These are phyloP conservation scores for Marchantia paleacea DNA, from an alignment of 225 moss, liverwort and hornwort genomes.

Conservation along the genomic window DNA sequence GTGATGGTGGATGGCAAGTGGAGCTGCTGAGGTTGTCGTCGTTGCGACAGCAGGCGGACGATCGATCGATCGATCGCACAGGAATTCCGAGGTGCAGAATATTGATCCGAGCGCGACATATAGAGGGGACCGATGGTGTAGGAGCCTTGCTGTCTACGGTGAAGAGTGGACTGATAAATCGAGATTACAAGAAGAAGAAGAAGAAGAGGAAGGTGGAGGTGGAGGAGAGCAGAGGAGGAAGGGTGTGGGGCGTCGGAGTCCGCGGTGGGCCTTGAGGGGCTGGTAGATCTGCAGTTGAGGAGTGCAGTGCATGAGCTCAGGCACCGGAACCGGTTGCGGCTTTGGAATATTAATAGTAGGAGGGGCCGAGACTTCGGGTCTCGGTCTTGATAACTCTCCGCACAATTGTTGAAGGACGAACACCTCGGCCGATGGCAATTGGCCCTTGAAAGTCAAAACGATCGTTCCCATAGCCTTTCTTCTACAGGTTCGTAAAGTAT, in stretches of 20 bases:
- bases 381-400: not conserved
- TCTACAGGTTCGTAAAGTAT: constrained; percentile 5
- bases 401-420: not conserved
- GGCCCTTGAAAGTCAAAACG: not conserved
- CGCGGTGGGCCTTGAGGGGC: too few relatives aligned
- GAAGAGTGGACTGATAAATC: not conserved
- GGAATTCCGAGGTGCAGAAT: too few relatives aligned
- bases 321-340: not conserved
- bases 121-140: too few relatives aligned
- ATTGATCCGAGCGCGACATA: too few relatives aligned
- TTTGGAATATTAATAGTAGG: not conserved
- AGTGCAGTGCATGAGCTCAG: not conserved
- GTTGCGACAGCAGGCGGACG: not conserved
- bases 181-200: not conserved
- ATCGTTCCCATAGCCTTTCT: not conserved
- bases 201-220: not conserved
- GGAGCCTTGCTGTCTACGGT: not conserved
- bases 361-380: constrained; percentile 3
- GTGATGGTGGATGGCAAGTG: not conserved
- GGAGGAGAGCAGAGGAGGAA: too few relatives aligned
- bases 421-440: not conserved
- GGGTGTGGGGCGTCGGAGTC: too few relatives aligned
- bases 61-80: not conserved
- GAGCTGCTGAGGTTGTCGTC: not conserved
- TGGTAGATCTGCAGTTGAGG: not conserved